Evolutionary conservation across 2,329 filamentous ascomycete species (phyloP).

Genomic region (Arthrobotrys conoides): DNA sequence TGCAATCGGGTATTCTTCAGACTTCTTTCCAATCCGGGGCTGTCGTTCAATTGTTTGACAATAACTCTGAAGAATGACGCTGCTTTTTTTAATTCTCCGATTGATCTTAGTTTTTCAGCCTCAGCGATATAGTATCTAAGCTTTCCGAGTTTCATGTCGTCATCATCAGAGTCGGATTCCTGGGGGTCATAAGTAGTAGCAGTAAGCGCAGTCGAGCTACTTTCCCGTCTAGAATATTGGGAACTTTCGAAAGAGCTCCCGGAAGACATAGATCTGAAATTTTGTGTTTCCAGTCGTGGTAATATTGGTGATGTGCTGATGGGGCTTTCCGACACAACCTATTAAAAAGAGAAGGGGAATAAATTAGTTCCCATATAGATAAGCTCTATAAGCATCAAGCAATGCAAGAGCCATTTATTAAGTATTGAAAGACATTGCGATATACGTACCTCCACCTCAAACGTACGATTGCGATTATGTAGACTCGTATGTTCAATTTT

Average conservation of each 20-base stretch:
- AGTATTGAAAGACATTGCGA: no score
- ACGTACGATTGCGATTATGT: background rate
- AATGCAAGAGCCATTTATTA: background rate
- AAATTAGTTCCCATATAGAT: background rate
- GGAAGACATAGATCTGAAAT: conserved; percentile 2
- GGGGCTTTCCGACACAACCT: background rate
- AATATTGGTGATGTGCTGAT: background rate
- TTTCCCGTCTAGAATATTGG: conserved; percentile 4
- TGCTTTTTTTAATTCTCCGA: background rate
- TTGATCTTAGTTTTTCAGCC: conserved; percentile 1
- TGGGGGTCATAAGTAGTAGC: conserved; percentile 18
- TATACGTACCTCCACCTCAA: conserved; percentile 11
- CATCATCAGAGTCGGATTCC: conserved; percentile 18
- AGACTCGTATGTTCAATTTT: conserved; percentile 21
- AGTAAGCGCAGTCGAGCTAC: conserved; percentile 13
- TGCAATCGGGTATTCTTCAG: conserved; percentile 2
- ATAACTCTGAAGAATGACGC: conserved; percentile 3
- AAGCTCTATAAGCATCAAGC: background rate
- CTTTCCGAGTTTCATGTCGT: conserved; percentile 13
- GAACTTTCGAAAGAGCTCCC: conserved; percentile 5
- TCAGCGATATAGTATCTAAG: conserved; percentile 3
- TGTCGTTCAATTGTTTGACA: conserved; percentile 2
- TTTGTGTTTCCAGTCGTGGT: background rate
- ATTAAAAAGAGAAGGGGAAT: background rate
- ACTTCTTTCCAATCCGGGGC: background rate